Conservation (phyloP, 768 basidiomycete species). For the Suillus sp. region DNA sequence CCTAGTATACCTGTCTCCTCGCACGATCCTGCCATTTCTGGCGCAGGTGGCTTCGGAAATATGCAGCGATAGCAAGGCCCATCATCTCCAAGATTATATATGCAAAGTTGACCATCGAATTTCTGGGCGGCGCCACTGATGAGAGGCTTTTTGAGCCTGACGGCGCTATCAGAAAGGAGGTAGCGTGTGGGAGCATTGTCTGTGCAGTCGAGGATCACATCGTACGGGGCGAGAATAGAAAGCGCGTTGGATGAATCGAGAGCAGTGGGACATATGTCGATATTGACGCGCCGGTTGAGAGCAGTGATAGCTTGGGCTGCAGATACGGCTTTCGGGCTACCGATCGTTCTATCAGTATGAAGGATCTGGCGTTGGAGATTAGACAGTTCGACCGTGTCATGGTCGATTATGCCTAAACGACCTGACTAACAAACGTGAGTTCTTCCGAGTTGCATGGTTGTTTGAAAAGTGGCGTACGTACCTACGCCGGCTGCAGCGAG, state of each 20-base stretch:
- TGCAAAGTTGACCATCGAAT: constrained; percentile 78
- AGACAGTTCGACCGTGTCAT: constrained; percentile 83
- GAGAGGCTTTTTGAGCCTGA: constrained; percentile 74
- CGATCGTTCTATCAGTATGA: constrained; percentile 71
- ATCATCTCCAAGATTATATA: constrained; percentile 65
- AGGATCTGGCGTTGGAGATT: constrained; percentile 95
- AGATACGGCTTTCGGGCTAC: constrained; percentile 79
- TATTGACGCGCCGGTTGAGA: constrained; percentile 57
- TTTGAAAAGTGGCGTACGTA: constrained; percentile 36
- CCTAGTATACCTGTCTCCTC: constrained; percentile 90
- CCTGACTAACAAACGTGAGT: constrained; percentile 47
- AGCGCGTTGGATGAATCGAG: constrained; percentile 67
- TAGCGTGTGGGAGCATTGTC: constrained; percentile 94
- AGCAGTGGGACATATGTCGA: constrained; percentile 60
- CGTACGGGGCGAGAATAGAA: constrained; percentile 60
- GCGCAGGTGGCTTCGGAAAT: constrained; percentile 79
- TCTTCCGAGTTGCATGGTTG: not conserved
- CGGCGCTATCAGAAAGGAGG: constrained; percentile 85
- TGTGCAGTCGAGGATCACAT: constrained; percentile 90
- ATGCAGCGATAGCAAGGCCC: constrained; percentile 95
- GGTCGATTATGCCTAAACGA: constrained; percentile 82
- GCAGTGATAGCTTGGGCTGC: constrained; percentile 62
- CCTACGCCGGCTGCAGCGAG: constrained; percentile 92
- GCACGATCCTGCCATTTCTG: constrained; percentile 69
- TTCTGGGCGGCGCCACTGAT: constrained; percentile 92